Evolutionary conservation across 768 basidiomycete species (phyloP).

Genomic region (Agrocybe chaxingu): DNA sequence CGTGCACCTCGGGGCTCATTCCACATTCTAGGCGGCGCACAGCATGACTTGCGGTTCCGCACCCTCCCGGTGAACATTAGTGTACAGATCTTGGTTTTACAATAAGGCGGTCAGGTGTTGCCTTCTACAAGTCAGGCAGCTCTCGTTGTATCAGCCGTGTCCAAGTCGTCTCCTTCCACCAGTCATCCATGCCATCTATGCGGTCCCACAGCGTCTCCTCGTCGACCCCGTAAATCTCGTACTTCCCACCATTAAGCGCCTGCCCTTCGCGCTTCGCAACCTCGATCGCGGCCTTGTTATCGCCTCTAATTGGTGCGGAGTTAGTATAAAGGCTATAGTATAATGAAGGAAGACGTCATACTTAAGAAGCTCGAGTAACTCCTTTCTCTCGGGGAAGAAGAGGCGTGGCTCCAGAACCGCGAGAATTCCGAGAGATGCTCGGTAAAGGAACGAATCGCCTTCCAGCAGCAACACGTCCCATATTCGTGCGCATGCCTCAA

Average conservation of each 20-base stretch:
- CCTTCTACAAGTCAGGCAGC: conserved; percentile 63
- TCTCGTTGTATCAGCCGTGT: conserved; percentile 77
- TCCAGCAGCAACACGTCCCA: conserved; percentile 89
- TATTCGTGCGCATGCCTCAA: conserved; percentile 84
- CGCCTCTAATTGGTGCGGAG: conserved; percentile 48
- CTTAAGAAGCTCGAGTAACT: conserved; percentile 77
- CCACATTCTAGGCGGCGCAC: too few species aligned
- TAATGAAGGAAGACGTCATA: conserved; percentile 28
- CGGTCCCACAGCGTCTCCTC: conserved; percentile 86
- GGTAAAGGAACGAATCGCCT: conserved; percentile 88
- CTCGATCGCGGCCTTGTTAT: conserved; percentile 79
- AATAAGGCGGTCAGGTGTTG: background rate
- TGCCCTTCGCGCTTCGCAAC: conserved; percentile 74
- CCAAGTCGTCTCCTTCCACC: conserved; percentile 95
- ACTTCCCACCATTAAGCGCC: conserved; percentile 65
- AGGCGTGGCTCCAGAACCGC: conserved; percentile 81
- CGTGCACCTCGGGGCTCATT: background rate
- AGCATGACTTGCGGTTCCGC: background rate
- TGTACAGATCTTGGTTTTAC: too few species aligned
- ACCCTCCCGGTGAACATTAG: too few species aligned
- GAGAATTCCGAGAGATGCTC: conserved; percentile 77
- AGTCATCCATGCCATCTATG: conserved; percentile 79
- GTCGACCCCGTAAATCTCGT: conserved; percentile 82
- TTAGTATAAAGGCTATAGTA: conserved; percentile 2
- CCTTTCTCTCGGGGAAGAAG: conserved; percentile 83